phyloP scores from a whole-genome alignment of 176 grass and related monocot species.

The Alloteropsis semialata region DNA sequence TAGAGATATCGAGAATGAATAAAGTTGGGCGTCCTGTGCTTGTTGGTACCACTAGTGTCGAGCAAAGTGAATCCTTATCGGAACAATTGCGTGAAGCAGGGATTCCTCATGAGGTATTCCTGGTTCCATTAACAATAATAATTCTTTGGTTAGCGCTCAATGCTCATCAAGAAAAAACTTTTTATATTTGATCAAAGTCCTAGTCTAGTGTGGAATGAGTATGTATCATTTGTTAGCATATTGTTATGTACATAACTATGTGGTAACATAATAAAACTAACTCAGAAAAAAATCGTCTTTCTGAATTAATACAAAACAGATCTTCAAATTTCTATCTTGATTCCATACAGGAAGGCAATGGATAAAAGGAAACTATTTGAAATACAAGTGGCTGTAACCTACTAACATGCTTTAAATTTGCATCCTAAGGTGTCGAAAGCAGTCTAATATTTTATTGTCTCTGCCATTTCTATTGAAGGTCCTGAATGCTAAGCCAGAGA shows the following conservation, averaged over 20 bases:
- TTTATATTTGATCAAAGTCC: neutral
- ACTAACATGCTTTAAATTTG: neutral
- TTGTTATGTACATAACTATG: neutral
- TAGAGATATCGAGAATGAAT: slow-evolving; percentile 98
- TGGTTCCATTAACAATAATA: neutral
- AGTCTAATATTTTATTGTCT: neutral
- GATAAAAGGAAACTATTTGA: neutral
- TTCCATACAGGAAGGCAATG: neutral
- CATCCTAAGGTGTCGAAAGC: neutral
- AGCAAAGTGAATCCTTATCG: slow-evolving; percentile 87
- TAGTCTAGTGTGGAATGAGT: neutral
- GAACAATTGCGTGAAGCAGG: slow-evolving; percentile 79
- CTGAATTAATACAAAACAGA: neutral
- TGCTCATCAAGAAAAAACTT: neutral
- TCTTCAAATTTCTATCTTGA: neutral
- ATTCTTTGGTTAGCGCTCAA: neutral
- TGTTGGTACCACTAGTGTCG: slow-evolving; percentile 98
- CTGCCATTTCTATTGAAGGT: slow-evolving; percentile 58
- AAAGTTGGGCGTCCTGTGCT: slow-evolving; percentile 90
- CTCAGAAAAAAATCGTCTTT: neutral
- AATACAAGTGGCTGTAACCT: neutral
- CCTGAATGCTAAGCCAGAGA: slow-evolving; percentile 97
- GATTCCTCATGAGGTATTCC: slow-evolving; percentile 82
- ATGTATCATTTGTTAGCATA: neutral
- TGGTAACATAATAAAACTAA: neutral